Base-by-base conservation (phyloP, 2,329 filamentous ascomycete species). In the Phialophora chinensis region DNA sequence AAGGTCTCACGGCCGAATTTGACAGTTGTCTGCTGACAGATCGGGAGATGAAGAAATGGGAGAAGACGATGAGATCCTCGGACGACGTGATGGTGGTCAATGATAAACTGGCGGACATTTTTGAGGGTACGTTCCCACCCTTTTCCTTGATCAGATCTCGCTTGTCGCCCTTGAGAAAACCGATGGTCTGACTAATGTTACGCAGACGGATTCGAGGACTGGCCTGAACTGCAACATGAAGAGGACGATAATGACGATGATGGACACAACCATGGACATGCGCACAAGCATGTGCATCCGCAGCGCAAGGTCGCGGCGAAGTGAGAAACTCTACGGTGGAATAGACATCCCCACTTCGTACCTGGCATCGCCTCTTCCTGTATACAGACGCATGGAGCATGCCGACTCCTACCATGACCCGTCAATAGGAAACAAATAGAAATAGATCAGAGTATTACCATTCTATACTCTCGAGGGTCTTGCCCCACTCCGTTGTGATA, bases 21-120 rank as follows among this genome's bases (percentile, higher is more conserved):
- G 86, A 92, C 72, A 76, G 75, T 1, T 91, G 89, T 72, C 74
- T 91, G 27, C 75, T 92, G 2, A 82, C 83, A n/a, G 85, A 89
- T 25, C 75, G 75, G 0, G 90, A 92, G 76, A 85, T 84, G 73
- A 74, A 72, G n/a, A 73, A 79, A 72, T 87, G 87, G 82, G 80
- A 85, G 72, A 75, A 75, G 25, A 79, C 87, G 4, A 87, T 87
- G 84, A 75, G 78, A 3, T 77, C 74, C 8, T 38, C 35, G 12
- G 75, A 72, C 12, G 66, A 80, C 20, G 73, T 71, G 4, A 77
- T 79, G 1, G 74, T 80, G 47, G 85, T 82, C 66, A 76, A 79
- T 31, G 81, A 85, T 42, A 80, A 76, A 42, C 65, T 88, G 63
- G 76, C 78, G 49, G 78, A 81, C 7, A 65, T 85, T 52, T 88